Base-by-base conservation (phyloP, 805 yeast species). In the Candida sanyiensis region DNA sequence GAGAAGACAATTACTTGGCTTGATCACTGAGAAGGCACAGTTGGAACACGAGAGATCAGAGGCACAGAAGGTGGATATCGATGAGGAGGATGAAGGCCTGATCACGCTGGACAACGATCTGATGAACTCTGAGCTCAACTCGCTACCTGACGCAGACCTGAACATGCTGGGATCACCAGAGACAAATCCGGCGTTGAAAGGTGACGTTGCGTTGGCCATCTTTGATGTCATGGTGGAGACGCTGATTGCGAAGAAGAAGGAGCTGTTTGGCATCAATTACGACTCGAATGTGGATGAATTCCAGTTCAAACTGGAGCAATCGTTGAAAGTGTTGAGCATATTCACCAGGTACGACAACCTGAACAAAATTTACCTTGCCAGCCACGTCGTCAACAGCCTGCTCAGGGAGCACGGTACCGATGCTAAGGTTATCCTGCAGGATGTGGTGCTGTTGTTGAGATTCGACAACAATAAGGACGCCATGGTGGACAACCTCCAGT, bases 91-190 rank as follows among this genome's bases (percentile, higher is more conserved):
- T 37, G 63, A 57, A 29, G 39, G 25, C n/a, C 63, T 71, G 19
- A 79, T 77, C 21, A 69, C 66, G 7, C 51, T 61, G 11, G 64
- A 70, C 8, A 71, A 70, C 18, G 86, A 79, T 36, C 71, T 69
- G 10, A 51, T 79, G 58, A 77, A 77, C 46, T 76, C 74, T 41
- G 75, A 77, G 51, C 67, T 89, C 54, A 77, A 80, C 40, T 72
- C 74, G 37, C 69, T 89, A 45, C 96, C 97, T 0, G 96, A 88
- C 47, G 84, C 88, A 23, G 93, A 88, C 55, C 70, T 86, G 67
- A 80, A 78, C 51, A 79, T 86, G 70, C 67, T 89, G 48, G 97
- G 96, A 19, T 78, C 79, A 45, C 80, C 82, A n/a, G 94, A 85
- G 35, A 75, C 86, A 19, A 83, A 83, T 51, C 89, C 90, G 7